Percentiles rank a stretch among this genome's conserved stretches.
These are phyloP conservation scores for Fusarium paranaense DNA, from an alignment of 2,329 filamentous ascomycete species.

Conservation along the genomic window DNA sequence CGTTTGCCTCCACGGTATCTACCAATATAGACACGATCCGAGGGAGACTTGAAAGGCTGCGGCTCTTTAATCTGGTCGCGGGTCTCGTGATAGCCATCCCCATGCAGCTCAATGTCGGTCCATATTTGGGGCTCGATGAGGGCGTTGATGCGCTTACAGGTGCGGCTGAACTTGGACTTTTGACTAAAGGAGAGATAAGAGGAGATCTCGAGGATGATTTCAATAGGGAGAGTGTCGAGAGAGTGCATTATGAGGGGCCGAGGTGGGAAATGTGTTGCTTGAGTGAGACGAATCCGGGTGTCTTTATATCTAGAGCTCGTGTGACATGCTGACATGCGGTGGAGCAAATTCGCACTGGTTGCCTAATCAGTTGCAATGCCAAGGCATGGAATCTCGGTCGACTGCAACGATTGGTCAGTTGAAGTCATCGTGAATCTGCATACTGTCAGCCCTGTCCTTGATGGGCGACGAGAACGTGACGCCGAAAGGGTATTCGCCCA, in stretches of 20 bases:
- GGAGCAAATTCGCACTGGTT: background rate
- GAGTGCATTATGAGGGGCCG: background rate
- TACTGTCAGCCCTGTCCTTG: background rate
- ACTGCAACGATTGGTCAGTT: background rate
- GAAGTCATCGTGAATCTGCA: background rate
- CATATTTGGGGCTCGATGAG: conserved; percentile 20
- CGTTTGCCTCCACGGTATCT: too few relatives aligned
- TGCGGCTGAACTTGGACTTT: background rate
- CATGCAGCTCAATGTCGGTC: conserved; percentile 31
- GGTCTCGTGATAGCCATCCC: conserved; percentile 15
- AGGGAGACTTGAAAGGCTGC: background rate
- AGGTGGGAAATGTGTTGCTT: background rate
- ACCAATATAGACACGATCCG: background rate
- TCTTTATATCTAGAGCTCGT: background rate
- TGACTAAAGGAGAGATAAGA: background rate
- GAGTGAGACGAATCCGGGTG: background rate
- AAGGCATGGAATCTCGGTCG: background rate
- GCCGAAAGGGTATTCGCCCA: background rate
- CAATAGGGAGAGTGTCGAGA: background rate
- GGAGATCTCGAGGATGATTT: conserved; percentile 8
- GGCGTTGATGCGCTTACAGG: conserved; percentile 9
- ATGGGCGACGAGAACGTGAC: background rate
- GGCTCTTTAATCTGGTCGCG: background rate
- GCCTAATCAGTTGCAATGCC: background rate
- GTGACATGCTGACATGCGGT: too few relatives aligned